A percentile compares a stretch with the other conserved stretches of the same genome.
Evolutionary conservation across 2,329 filamentous ascomycete species (phyloP).

Genomic region (Fulvia fulva): DNA sequence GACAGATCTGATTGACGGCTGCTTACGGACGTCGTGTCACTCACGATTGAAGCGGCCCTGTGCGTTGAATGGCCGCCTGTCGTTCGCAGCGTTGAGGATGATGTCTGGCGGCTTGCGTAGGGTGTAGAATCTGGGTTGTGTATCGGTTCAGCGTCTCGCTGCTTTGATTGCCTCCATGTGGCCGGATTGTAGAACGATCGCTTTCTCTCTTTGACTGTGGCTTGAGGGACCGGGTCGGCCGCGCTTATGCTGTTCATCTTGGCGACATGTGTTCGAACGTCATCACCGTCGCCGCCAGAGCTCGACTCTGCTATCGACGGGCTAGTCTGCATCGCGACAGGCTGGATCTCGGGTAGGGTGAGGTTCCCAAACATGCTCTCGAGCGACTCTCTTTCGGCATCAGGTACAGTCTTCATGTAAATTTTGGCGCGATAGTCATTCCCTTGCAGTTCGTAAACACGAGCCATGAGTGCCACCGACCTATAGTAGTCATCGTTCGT

Average conservation of each 20-base stretch:
- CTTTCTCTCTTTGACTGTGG: background rate
- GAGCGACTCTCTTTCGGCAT: background rate
- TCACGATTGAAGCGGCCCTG: background rate
- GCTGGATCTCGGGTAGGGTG: background rate
- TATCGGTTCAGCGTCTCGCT: background rate
- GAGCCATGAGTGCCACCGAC: constrained; percentile 17
- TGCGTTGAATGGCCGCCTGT: background rate
- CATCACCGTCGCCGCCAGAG: background rate
- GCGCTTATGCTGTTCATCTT: background rate
- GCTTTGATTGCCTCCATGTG: background rate
- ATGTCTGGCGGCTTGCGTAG: no score
- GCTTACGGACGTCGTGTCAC: background rate
- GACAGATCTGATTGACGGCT: background rate
- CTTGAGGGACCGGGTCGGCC: background rate
- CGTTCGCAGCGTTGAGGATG: background rate
- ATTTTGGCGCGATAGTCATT: constrained; percentile 10
- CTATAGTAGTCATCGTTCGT: constrained; percentile 2
- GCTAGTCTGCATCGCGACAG: background rate
- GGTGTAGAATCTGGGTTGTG: background rate
- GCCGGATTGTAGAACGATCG: background rate
- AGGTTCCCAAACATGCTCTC: background rate
- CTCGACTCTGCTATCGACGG: background rate
- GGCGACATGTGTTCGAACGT: background rate
- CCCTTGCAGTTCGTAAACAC: constrained; percentile 10
- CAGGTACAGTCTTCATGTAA: constrained; percentile 12